Evolutionary conservation across 805 yeast genomes (phyloP).

Genomic region (Saccharomycopsis fibuligera): DNA sequence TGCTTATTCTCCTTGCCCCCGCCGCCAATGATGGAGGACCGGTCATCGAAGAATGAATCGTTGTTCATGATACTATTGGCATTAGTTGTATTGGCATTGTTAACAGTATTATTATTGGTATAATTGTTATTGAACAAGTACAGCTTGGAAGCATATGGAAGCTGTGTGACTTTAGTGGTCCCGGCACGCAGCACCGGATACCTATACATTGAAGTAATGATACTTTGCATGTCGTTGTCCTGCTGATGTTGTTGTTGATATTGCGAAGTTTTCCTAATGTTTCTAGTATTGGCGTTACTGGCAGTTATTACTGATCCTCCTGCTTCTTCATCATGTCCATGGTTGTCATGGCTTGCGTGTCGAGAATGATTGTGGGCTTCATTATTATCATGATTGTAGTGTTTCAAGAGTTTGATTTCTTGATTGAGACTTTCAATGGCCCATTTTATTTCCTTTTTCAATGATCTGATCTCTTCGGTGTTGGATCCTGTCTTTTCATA

Average conservation of each 20-base stretch:
- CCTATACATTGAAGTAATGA: constrained; percentile 9
- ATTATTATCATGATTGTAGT: background rate
- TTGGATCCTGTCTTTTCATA: constrained; percentile 7
- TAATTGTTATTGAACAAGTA: background rate
- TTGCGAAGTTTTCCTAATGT: background rate
- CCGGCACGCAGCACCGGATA: constrained; percentile 11
- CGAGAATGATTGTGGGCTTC: no score
- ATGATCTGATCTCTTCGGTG: constrained; percentile 7
- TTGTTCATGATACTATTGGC: no score
- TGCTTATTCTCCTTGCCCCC: background rate
- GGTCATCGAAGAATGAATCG: no score
- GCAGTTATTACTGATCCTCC: no score
- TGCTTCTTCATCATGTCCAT: no score
- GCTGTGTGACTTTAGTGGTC: background rate
- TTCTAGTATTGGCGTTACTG: background rate
- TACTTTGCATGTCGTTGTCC: constrained; percentile 8
- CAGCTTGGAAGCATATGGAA: background rate
- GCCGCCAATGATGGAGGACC: no score
- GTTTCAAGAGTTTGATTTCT: constrained; percentile 21
- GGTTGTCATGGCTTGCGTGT: no score
- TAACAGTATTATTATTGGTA: background rate
- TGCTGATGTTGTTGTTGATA: background rate
- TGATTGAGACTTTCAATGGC: constrained; percentile 25
- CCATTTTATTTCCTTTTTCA: constrained; percentile 25
- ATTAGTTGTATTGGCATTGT: no score